Percentiles rank a stretch among this genome's conserved stretches.
These are phyloP conservation scores for Avena atlantica DNA, from an alignment of 176 grass and related monocot genomes.

Conservation along the genomic window DNA sequence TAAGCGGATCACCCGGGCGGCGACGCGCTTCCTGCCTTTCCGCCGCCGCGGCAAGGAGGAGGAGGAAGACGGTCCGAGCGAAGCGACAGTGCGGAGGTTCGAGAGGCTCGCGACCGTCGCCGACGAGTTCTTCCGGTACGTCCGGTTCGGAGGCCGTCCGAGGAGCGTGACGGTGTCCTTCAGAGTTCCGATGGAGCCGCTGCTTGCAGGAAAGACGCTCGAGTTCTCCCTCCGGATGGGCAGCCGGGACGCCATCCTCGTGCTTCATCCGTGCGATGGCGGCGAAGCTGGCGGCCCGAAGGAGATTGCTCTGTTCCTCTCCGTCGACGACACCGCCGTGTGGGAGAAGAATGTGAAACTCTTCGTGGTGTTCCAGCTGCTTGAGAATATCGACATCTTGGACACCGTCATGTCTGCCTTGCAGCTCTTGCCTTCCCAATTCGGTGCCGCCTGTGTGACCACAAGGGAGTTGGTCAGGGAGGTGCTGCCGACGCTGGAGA, in stretches of 20 bases:
- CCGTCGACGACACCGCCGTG: not conserved
- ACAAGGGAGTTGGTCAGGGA: not conserved
- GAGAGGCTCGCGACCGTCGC: constrained; percentile 6
- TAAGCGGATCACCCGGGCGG: not conserved
- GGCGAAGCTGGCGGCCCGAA: not conserved
- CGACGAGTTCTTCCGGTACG: constrained; percentile 16
- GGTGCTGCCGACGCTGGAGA: not conserved
- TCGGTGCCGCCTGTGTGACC: not conserved
- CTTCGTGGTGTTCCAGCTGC: not conserved
- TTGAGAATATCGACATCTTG: not conserved
- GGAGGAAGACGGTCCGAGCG: not conserved
- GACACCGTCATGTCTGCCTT: not conserved
- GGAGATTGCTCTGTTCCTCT: not conserved
- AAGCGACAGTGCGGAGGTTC: constrained; percentile 7
- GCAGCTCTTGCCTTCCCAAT: constrained; percentile 35
- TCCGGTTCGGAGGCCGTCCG: not conserved
- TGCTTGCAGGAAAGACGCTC: not conserved
- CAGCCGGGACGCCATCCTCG: not conserved
- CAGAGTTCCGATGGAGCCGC: not conserved
- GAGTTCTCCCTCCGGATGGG: constrained; percentile 9
- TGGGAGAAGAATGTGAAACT: constrained; percentile 17
- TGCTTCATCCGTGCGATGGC: constrained; percentile 15
- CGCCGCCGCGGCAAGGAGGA: not conserved
- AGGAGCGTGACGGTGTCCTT: not conserved
- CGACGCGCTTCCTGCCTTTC: not conserved